These are phyloP conservation scores for Alternaria gansuensis DNA, from an alignment of 2,329 filamentous ascomycete genomes.

Conservation along the genomic window DNA sequence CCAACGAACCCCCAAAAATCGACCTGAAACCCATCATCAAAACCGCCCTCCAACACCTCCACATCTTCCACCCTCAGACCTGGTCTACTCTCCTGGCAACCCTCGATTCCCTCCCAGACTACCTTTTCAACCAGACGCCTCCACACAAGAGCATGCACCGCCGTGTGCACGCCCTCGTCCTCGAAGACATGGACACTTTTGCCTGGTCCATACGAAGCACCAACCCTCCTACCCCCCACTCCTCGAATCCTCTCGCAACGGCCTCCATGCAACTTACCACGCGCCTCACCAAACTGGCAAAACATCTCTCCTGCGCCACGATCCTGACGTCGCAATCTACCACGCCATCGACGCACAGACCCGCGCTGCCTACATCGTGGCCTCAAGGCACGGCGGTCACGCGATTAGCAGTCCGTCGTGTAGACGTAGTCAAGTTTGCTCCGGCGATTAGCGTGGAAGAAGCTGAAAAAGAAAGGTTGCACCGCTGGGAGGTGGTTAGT, in stretches of 20 bases:
- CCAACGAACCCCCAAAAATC: constrained; percentile 17
- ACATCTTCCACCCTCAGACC: constrained; percentile 66
- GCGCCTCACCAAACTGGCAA: constrained; percentile 19
- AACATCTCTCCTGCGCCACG: constrained; percentile 22
- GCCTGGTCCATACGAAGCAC: constrained; percentile 22
- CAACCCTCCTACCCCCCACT: background rate
- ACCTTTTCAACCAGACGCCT: constrained; percentile 59
- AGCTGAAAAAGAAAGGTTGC: constrained; percentile 46
- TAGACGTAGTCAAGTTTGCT: constrained; percentile 50
- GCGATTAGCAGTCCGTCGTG: constrained; percentile 47
- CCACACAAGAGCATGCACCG: constrained; percentile 60
- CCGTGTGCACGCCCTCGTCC: constrained; percentile 59
- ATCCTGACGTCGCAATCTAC: constrained; percentile 31
- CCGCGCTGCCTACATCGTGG: constrained; percentile 44
- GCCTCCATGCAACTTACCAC: constrained; percentile 32
- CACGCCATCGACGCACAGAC: constrained; percentile 20
- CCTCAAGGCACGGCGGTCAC: constrained; percentile 35
- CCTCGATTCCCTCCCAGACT: constrained; percentile 57
- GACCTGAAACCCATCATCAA: constrained; percentile 43
- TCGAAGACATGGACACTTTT: constrained; percentile 66
- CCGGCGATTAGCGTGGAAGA: constrained; percentile 52
- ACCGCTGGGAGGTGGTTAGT: constrained; percentile 50
- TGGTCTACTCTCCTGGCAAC: constrained; percentile 61
- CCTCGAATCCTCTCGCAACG: constrained; percentile 18
- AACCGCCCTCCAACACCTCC: constrained; percentile 63